phyloP scores from a whole-genome alignment of 306 rosid genomes.

The Comarum palustre region DNA sequence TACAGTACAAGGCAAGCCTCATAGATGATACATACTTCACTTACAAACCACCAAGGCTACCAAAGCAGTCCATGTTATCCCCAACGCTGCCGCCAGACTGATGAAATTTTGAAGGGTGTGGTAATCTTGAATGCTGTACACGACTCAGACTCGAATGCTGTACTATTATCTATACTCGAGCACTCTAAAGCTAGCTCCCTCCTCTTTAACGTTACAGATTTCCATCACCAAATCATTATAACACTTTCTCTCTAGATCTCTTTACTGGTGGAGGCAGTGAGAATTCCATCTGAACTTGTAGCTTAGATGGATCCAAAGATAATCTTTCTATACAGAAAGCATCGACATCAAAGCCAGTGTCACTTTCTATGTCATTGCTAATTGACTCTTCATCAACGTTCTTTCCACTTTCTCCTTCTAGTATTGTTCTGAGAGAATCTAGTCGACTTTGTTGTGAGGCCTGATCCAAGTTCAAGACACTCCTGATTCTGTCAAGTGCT shows the following conservation, averaged over 20 bases:
- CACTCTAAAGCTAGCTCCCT: slow-evolving; percentile 5
- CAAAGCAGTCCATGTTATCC: neutral
- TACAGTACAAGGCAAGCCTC: neutral
- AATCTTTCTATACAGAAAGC: slow-evolving; percentile 55
- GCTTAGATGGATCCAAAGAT: slow-evolving; percentile 59
- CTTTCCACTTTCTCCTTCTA: slow-evolving; percentile 36
- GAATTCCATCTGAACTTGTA: slow-evolving; percentile 54
- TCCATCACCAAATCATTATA: neutral
- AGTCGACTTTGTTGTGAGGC: slow-evolving; percentile 34
- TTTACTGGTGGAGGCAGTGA: slow-evolving; percentile 29
- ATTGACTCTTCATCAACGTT: slow-evolving; percentile 28
- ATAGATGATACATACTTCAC: neutral
- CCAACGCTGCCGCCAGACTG: neutral
- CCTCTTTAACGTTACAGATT: neutral
- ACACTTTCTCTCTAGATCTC: slow-evolving; percentile 25
- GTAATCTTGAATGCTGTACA: slow-evolving; percentile 2
- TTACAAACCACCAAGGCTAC: neutral
- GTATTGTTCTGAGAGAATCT: slow-evolving; percentile 28
- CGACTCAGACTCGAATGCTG: neutral
- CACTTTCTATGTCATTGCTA: slow-evolving; percentile 32
- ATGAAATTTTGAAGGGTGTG: neutral
- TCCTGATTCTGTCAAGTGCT: slow-evolving; percentile 75
- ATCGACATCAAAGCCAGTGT: slow-evolving; percentile 62
- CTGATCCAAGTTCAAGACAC: slow-evolving; percentile 59
- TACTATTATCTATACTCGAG: slow-evolving; percentile 4